Base-by-base conservation (phyloP, 257 asterid species). In the Linderniella brevidens region DNA sequence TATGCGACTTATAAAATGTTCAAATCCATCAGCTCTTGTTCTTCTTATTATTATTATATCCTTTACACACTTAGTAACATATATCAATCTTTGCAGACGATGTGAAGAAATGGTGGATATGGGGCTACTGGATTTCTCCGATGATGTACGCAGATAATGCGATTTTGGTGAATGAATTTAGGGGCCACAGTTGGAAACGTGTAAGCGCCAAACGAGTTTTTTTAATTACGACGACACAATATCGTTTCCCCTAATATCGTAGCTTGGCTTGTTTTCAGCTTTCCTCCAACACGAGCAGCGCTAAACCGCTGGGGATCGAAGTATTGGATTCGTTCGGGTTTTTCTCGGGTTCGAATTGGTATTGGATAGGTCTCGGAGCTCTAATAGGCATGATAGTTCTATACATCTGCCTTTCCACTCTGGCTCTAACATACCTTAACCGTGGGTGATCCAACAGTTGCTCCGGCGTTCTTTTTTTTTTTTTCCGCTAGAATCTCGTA, bases 111-210 rank as follows among this genome's bases (percentile, higher is more conserved):
- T 80, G 92, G 92, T 80, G 92, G 87, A 11, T 80, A 11, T 80
- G 92, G 92, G 86, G 82, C 15, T 80, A 73, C 72, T 80, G 74
- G 72, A 13, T 70, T 41, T 80, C 92, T 11, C 92, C 92, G 0
- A 14, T 80, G 72, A 76, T 76, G 92, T 80, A 80, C 41, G 70
- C 76, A 4, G 78, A 73, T 59, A 80, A 76, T 46, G 79, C 81
- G 43, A 71, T 80, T 40, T 62, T 77, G 17, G 83, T 55, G 9
- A 80, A 80, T 44, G 87, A 80, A 65, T 80, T 76, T 66, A 55
- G 59, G 0, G 80, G 73, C 19, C 68, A 74, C 16, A 71, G 87
- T 38, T 80, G 92, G 92, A 64, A 62, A 52, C 61, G 3, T 17
- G 83, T 74, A 76, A 71, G 78, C n/a, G n/a, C n/a, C n/a, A n/a